Evolutionary conservation across 2,329 filamentous ascomycete genomes (phyloP), one percentile per base, ranked within the genome.

Genomic region (Aspergillus intermedius): DNA sequence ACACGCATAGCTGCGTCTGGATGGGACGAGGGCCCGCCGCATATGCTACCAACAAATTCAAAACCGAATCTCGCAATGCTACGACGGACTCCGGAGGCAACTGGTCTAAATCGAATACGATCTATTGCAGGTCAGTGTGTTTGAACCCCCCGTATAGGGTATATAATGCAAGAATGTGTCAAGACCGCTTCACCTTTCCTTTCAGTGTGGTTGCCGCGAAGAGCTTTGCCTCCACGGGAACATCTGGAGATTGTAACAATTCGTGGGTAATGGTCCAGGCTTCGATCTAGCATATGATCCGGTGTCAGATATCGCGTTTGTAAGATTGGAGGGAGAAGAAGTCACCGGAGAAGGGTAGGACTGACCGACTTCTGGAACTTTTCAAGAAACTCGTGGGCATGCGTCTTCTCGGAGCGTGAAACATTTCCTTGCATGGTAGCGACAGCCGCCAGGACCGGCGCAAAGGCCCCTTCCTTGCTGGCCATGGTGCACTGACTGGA

Each of bases 131-230:
- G 53, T 68, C 57, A 68, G 60, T 46, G 53, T 50, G 45, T 23
- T 45, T 19, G 41, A 17, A 44, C 30, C 43, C 39, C 42, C 39
- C 42, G 44, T 21, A 34, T 17, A n/a, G 41, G 45, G 46, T 23
- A 42, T 30, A 30, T 30, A 30, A 30, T 30, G 25, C 25, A 30
- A 30, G 25, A 12, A 12, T 30, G 25, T 30, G 44, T 44, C 25
- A 28, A 39, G n/a, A 22, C 41, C 30, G 40, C 59, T 74, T 57
- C 77, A 97, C 93, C 85, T 98, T 98, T 77, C 93, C 93, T 75
- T 95, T 95, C 64, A 98, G 76, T 46, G 93, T 98, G 42, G 91
- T 97, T 50, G 93, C 93, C 42, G 93, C 93, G 70, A 98, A 98
- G 52, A 98, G 77, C 68, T 93, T 93, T 22, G 88, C 88, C 68